Base-by-base conservation (phyloP, 75 land plant species). In the Larix kaempferi region DNA sequence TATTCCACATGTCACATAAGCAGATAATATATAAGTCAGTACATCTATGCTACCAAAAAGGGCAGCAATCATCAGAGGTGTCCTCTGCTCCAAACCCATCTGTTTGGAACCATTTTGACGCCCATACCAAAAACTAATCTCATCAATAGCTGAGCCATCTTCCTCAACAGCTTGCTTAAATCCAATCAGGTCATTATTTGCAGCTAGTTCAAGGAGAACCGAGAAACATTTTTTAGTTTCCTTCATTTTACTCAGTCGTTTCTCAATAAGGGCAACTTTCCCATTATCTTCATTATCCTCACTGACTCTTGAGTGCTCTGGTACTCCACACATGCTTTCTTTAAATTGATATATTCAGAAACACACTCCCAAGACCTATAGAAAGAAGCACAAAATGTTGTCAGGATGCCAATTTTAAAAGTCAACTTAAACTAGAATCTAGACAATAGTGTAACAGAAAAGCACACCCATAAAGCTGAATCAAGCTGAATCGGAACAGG, bases 111-210 rank as follows among this genome's bases (percentile, higher is more conserved):
- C 60, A 59, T 15, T 74, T 15, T 63, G 73, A 17, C 79, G 27
- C 2, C 73, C 41, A 76, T 81, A 81, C 82, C 82, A 81, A 35
- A 33, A 59, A 15, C 63, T 63, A 22, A 59, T n/a, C 16, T 59
- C 80, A 67, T 64, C 57, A 3, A 81, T 25, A 2, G 23, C 56
- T n/a, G 27, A 22, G 16, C 61, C 52, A 56, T 77, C 59, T 29
- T 83, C 73, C n/a, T 83, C 62, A 4, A 83, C 59, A 17, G 77
- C 81, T 35, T 65, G 61, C 75, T 79, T 72, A 64, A 83, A 83
- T 5, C 77, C 77, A 58, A 71, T 74, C 60, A 83, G 76, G 54
- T 83, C 84, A 74, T 83, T 74, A 29, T 63, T 57, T 6, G 81
- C 84, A 27, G 84, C 81, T 21, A 83, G 72, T 26, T 83, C 84